phyloP scores from a whole-genome alignment of 2,329 filamentous ascomycete genomes.

The Emergomyces africanus region DNA sequence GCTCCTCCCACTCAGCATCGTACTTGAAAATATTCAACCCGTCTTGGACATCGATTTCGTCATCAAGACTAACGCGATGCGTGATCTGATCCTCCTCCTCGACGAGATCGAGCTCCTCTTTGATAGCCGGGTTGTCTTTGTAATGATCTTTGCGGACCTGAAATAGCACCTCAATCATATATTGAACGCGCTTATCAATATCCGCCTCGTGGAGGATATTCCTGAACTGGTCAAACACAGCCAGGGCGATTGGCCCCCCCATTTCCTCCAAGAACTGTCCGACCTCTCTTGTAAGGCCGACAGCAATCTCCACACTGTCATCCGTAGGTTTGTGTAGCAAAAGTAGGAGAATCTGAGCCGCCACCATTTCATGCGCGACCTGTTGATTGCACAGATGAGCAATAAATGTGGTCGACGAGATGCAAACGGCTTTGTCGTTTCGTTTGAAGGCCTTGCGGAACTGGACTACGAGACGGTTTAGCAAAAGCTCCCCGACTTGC shows the following conservation, averaged over 20 bases:
- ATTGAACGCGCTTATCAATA: slow-evolving; percentile 97
- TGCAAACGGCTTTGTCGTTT: slow-evolving; percentile 93
- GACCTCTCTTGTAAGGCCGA: slow-evolving; percentile 83
- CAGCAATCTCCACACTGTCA: slow-evolving; percentile 94
- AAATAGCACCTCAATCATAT: slow-evolving; percentile 97
- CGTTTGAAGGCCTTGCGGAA: slow-evolving; percentile 93
- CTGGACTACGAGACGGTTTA: slow-evolving; percentile 74
- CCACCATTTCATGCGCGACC: slow-evolving; percentile 85
- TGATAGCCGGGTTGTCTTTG: slow-evolving; percentile 84
- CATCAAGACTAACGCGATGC: slow-evolving; percentile 69
- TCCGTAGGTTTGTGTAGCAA: slow-evolving; percentile 91
- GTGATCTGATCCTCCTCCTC: slow-evolving; percentile 98
- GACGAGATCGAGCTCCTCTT: slow-evolving; percentile 85
- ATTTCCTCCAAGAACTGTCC: slow-evolving; percentile 93
- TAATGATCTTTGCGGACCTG: slow-evolving; percentile 93
- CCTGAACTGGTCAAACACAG: slow-evolving; percentile 91
- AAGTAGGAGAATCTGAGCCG: slow-evolving; percentile 83
- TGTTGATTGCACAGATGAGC: slow-evolving; percentile 94
- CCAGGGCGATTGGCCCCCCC: slow-evolving; percentile 74
- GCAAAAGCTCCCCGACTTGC: slow-evolving; percentile 79
- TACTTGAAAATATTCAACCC: slow-evolving; percentile 91
- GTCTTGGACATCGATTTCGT: slow-evolving; percentile 74
- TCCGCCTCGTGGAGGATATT: slow-evolving; percentile 92
- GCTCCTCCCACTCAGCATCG: slow-evolving; percentile 76
- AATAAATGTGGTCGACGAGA: slow-evolving; percentile 86